Base-by-base conservation (phyloP, 345 rosid genomes). In the Mercurialis annua region DNA sequence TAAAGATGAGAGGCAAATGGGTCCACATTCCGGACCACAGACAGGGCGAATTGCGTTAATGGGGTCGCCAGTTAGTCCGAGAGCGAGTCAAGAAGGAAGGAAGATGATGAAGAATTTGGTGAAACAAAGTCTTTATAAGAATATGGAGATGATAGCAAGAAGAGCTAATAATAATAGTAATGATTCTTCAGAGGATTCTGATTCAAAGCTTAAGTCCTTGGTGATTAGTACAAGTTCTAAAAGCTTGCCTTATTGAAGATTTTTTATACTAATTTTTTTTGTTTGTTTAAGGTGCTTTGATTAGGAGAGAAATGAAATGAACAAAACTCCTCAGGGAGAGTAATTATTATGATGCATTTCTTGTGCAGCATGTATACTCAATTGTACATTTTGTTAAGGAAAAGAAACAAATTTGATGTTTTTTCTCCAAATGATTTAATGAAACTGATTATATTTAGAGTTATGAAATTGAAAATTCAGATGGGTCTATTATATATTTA, bases 21-120 rank as follows among this genome's bases (percentile, higher is more conserved):
- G 95, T n/a, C 97, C 90, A 6, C 99, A 94, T 76, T 94, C 99
- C 0, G 99, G 99, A 36, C 97, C 99, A 0, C 99, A 89, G 66
- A 68, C 87, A 10, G 80, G 88, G 34, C 77, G 86, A 70, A 10
- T 71, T 8, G 69, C 76, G n/a, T n/a, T n/a, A 14, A 77, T 85
- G 51, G 92, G 90, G 10, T 87, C 96, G 15, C 96, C 90, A 7
- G 52, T 77, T 47, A 80, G 66, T 62, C 83, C 71, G 0, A 80
- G 84, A 69, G 80, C 76, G 16, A 86, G 81, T 16, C 80, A 67
- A 64, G 91, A 87, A 73, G 95, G 95, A 40, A 89, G 64, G 84
- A 89, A 74, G 46, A 68, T 86, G 89, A 89, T 94, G 92, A 88
- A 83, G 76, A 77, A 69, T 66, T 71, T 94, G 66, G 99, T 94